Evolutionary conservation across 2,329 filamentous ascomycete species (phyloP).

Genomic region (Aspergillus intermedius): DNA sequence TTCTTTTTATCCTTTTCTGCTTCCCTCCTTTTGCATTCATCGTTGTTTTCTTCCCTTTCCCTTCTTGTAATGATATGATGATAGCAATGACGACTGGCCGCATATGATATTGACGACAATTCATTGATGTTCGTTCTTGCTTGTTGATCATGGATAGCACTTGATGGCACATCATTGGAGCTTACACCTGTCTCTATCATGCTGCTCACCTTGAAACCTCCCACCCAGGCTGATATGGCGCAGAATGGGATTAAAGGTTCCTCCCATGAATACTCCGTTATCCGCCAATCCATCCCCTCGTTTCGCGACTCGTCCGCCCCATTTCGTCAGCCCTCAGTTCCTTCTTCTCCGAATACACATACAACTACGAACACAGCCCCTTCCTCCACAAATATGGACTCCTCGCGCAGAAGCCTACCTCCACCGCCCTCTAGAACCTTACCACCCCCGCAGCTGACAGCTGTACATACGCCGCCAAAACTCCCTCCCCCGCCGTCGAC

Average conservation of each 20-base stretch:
- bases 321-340: conserved; percentile 24
- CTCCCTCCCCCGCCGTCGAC: conserved; percentile 51
- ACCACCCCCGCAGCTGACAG: conserved; percentile 35
- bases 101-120: too few species aligned
- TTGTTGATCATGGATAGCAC: too few species aligned
- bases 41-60: neutral
- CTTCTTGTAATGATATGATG: neutral
- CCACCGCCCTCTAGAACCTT: conserved; percentile 61
- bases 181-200: conserved; percentile 19
- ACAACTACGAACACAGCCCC: conserved; percentile 15
- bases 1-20: conserved; percentile 16
- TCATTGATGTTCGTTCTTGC: too few species aligned
- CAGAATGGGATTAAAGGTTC: conserved; percentile 43
- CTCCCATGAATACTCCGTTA: conserved; percentile 44
- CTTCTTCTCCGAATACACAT: conserved; percentile 21
- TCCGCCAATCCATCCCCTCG: conserved; percentile 37
- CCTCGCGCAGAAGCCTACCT: conserved; percentile 60
- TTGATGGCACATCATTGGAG: too few species aligned
- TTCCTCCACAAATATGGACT: conserved; percentile 57
- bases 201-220: conserved; percentile 49
- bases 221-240: conserved; percentile 28
- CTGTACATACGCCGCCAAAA: conserved; percentile 35
- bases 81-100: neutral
- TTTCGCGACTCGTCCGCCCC: conserved; percentile 27
- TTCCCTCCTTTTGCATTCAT: conserved; percentile 3